Base-by-base conservation (phyloP, 106 monocot species). In the Hemerocallis citrina region DNA sequence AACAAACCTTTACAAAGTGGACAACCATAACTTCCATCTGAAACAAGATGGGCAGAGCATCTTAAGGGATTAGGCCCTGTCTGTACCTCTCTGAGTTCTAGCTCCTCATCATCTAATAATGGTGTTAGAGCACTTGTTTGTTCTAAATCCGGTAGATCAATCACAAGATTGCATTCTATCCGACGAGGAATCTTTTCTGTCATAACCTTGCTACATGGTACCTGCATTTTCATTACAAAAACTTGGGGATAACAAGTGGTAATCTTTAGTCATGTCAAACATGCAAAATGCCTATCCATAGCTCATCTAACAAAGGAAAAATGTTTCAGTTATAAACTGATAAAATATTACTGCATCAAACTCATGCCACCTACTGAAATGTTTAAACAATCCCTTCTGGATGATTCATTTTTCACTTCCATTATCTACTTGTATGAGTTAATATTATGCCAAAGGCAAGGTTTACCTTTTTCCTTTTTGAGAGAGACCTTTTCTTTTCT, bases 1-100 rank as follows among this genome's bases (percentile, higher is more conserved):
- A 57, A 52, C 61, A 36, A 38, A 90, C 98, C 98, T 98, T 98
- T 98, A 76, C 98, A 98, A 63, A 98, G 77, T 66, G 92, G 82
- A 57, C 98, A 98, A 45, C 69, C 82, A 57, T 78, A 77, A 57
- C 35, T 60, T 46, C 92, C 85, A 55, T 60, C 84, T 62, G 84
- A 87, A 59, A 72, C 42, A 65, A 92, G 69, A 62, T 98, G 98
- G 28, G 74, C 75, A 34, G 85, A 85, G 69, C 92, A 92, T 79
- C 73, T 76, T 46, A 80, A 77, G 30, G 84, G 72, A 70, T 76
- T 96, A 59, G 81, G 73, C 24, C 74, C 73, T 49, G 69, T 63
- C 51, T 91, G 81, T 44, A 88, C 65, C 50, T 92, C 92, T 61
- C 64, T 61, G 12, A 98, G 67, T 57, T 98, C 98, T 51, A 98